Evolutionary conservation across 2,329 filamentous ascomycete genomes (phyloP).

Genomic region (Fusarium sp.): DNA sequence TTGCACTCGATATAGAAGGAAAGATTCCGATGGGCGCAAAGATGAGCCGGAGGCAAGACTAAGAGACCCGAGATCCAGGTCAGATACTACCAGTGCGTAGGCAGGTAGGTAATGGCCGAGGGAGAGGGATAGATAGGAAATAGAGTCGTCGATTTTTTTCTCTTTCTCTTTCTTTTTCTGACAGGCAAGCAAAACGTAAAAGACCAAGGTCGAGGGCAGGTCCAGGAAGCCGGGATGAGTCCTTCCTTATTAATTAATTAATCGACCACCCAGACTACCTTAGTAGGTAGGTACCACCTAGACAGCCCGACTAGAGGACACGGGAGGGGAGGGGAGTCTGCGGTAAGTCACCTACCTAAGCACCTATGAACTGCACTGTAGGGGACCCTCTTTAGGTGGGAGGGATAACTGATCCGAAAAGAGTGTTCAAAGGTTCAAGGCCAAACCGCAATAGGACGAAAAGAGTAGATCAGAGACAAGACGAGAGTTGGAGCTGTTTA

Average conservation of each 20-base stretch:
- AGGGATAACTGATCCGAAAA: conserved; percentile 39
- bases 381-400: conserved; percentile 28
- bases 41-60: conserved; percentile 35
- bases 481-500: conserved; percentile 2
- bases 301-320: conserved; percentile 12
- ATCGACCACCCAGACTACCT: background rate
- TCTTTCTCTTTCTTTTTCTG: background rate
- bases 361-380: background rate
- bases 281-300: background rate
- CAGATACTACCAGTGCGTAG: background rate
- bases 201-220: conserved; percentile 13
- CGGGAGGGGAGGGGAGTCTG: conserved; percentile 10
- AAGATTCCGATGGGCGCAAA: conserved; percentile 30
- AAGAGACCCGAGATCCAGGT: conserved; percentile 11
- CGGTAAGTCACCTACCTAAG: background rate
- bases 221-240: conserved; percentile 30
- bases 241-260: conserved; percentile 36
- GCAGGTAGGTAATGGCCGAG: background rate
- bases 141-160: conserved; percentile 11
- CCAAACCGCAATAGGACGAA: conserved; percentile 23
- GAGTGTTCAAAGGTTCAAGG: conserved; percentile 14
- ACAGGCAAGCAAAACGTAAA: background rate
- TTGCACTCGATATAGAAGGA: conserved; percentile 19
- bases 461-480: conserved; percentile 29
- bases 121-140: conserved; percentile 19